phyloP scores from a whole-genome alignment of 2,329 filamentous ascomycete genomes.

The Lasiodiplodia theobromae region DNA sequence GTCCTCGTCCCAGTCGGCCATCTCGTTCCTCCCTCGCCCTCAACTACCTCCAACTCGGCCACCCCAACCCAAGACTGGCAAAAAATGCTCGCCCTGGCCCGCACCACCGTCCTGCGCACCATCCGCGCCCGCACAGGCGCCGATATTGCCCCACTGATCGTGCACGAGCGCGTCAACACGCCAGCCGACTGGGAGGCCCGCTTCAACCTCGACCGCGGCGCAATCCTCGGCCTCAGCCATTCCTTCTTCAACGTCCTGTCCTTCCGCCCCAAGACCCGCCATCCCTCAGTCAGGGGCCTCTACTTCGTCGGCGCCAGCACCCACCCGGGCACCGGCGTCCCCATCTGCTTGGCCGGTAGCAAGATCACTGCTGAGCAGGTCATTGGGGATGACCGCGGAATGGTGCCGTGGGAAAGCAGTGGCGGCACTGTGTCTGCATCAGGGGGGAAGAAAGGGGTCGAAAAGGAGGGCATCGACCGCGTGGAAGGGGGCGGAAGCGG shows the following conservation, averaged over 20 bases:
- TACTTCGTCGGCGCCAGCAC: conserved; percentile 80
- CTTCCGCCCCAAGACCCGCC: conserved; percentile 68
- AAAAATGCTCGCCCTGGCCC: conserved; percentile 64
- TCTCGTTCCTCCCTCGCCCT: conserved; percentile 51
- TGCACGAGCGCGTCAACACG: conserved; percentile 70
- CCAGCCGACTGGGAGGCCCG: conserved; percentile 68
- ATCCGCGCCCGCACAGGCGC: conserved; percentile 68
- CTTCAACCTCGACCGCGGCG: conserved; percentile 78
- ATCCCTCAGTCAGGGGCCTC: conserved; percentile 58
- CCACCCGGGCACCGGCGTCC: conserved; percentile 78
- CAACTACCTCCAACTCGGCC: conserved; percentile 51
- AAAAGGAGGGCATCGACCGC: conserved; percentile 32
- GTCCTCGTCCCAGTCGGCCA: conserved; percentile 77
- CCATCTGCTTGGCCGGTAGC: conserved; percentile 73
- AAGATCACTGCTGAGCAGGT: conserved; percentile 67
- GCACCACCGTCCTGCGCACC: conserved; percentile 66
- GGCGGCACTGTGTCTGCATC: conserved; percentile 16
- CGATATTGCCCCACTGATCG: conserved; percentile 58
- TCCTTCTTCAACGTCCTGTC: conserved; percentile 76
- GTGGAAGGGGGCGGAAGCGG: conserved; percentile 30
- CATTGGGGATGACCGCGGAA: conserved; percentile 47
- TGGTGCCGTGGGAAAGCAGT: conserved; percentile 49
- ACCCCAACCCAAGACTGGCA: conserved; percentile 66
- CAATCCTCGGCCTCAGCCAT: conserved; percentile 75
- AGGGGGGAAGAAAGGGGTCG: not conserved